A percentile compares a stretch with the other conserved stretches of the same genome.
phyloP scores from a whole-genome alignment of 192 early-diverging fungal species.

The Linnemannia hyalina region DNA sequence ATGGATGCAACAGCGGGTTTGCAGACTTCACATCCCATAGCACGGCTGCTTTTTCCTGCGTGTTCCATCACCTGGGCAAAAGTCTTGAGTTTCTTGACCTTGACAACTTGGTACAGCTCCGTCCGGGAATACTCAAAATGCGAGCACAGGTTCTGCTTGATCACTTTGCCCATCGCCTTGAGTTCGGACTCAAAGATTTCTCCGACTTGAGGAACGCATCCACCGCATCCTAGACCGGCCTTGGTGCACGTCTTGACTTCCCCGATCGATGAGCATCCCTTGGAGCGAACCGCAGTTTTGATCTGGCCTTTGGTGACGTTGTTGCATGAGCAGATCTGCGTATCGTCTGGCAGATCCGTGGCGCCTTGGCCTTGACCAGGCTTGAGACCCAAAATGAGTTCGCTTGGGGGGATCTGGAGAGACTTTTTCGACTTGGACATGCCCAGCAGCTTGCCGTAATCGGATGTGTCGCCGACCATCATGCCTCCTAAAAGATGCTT shows the following conservation, averaged over 20 bases:
- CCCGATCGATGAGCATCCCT: conserved; percentile 61
- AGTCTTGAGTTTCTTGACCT: conserved; percentile 65
- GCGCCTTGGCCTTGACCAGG: conserved; percentile 55
- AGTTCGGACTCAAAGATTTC: conserved; percentile 73
- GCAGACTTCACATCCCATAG: conserved; percentile 71
- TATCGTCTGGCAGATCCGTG: conserved; percentile 73
- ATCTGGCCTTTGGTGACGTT: conserved; percentile 76
- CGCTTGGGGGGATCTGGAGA: conserved; percentile 63
- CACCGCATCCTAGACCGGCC: conserved; percentile 73
- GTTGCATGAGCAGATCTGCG: conserved; percentile 81
- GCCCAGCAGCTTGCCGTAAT: conserved; percentile 73
- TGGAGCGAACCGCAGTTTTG: conserved; percentile 55
- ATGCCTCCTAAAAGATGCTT: conserved; percentile 76
- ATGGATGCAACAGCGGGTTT: conserved; percentile 76
- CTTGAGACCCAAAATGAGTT: conserved; percentile 64
- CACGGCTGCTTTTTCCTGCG: conserved; percentile 53
- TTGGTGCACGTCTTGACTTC: conserved; percentile 73
- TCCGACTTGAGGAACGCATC: conserved; percentile 70
- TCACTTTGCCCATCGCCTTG: conserved; percentile 65
- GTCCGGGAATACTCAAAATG: conserved; percentile 71
- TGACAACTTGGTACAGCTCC: conserved; percentile 73
- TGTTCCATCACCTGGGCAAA: conserved; percentile 67
- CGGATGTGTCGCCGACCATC: conserved; percentile 75
- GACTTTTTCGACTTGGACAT: conserved; percentile 65
- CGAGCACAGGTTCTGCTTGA: conserved; percentile 69